Conservation (phyloP, 257 asterid species). For the Fraxinus anomala region DNA sequence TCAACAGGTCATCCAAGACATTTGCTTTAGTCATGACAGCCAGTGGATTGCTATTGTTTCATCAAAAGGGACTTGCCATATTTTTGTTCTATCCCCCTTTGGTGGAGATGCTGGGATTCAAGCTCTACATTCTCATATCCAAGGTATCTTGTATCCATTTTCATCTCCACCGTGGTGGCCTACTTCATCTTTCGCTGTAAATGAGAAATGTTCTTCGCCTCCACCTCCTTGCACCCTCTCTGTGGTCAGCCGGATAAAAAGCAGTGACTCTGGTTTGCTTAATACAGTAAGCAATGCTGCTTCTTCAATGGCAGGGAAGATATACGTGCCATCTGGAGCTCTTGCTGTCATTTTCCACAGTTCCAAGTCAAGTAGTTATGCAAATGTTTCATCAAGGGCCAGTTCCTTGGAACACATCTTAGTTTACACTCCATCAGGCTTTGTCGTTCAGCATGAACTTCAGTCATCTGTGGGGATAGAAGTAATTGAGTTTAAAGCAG, state of each 20-base stretch:
- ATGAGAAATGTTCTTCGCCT: constrained; percentile 52
- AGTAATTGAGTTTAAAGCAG: constrained; percentile 39
- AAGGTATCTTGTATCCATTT: constrained; percentile 41
- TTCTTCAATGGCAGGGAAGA: constrained; percentile 61
- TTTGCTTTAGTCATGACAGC: constrained; percentile 64
- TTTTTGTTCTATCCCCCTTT: constrained; percentile 62
- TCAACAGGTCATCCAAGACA: constrained; percentile 69
- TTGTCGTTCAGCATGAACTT: constrained; percentile 68
- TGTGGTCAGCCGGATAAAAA: constrained; percentile 57
- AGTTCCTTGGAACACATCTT: constrained; percentile 57
- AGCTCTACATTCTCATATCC: constrained; percentile 39
- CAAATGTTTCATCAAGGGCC: constrained; percentile 41
- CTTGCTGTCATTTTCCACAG: constrained; percentile 63
- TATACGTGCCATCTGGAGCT: constrained; percentile 65
- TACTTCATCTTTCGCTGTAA: constrained; percentile 50
- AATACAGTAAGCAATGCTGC: constrained; percentile 65
- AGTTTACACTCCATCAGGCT: constrained; percentile 70
- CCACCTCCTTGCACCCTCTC: constrained; percentile 60
- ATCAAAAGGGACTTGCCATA: constrained; percentile 70
- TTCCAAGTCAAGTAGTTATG: constrained; percentile 42
- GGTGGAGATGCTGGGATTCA: constrained; percentile 59
- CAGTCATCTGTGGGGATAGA: constrained; percentile 44
- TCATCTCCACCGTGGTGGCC: constrained; percentile 68
- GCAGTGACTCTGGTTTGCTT: constrained; percentile 56
- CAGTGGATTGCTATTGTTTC: constrained; percentile 72